A percentile compares a stretch with the other conserved stretches of the same genome.
These are phyloP conservation scores for Thraustochytrium striatum DNA, from an alignment of 352 stramenopile species.

Conservation along the genomic window DNA sequence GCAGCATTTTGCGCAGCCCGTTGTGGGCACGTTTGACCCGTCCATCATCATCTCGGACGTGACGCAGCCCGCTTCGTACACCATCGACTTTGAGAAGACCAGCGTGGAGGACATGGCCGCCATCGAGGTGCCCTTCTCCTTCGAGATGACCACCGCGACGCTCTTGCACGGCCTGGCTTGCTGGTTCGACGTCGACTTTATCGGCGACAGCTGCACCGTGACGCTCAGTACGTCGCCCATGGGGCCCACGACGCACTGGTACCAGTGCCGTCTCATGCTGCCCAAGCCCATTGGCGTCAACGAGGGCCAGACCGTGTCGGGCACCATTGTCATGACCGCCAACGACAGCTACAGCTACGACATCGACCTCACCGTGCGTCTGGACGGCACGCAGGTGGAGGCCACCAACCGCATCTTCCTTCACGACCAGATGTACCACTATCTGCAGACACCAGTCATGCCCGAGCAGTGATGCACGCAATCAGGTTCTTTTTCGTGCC, in stretches of 20 bases:
- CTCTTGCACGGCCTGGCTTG: slow-evolving; percentile 93
- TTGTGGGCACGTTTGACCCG: slow-evolving; percentile 73
- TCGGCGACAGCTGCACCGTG: slow-evolving; percentile 70
- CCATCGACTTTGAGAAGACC: slow-evolving; percentile 45
- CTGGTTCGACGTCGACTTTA: slow-evolving; percentile 99
- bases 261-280: slow-evolving; percentile 87
- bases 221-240: slow-evolving; percentile 77
- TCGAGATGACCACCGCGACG: slow-evolving; percentile 70
- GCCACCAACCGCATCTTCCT: slow-evolving; percentile 19
- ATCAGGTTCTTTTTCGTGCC: too few species aligned
- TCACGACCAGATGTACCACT: slow-evolving; percentile 44
- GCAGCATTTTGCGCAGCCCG: slow-evolving; percentile 92
- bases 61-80: slow-evolving; percentile 4
- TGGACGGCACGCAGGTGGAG: neutral
- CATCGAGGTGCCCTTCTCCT: slow-evolving; percentile 81
- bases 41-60: slow-evolving; percentile 64
- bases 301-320: slow-evolving; percentile 73
- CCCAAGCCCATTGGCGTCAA: slow-evolving; percentile 83
- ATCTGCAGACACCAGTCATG: too few species aligned
- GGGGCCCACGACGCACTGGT: slow-evolving; percentile 65
- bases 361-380: slow-evolving; percentile 69
- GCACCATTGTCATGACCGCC: slow-evolving; percentile 78
- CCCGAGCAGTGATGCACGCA: too few species aligned
- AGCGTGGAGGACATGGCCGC: slow-evolving; percentile 48
- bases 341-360: slow-evolving; percentile 96